A percentile compares a stretch with the other conserved stretches of the same genome.
Evolutionary conservation across 202 grass and related monocot species (phyloP).

Genomic region (Miscanthus sacchariflorus): DNA sequence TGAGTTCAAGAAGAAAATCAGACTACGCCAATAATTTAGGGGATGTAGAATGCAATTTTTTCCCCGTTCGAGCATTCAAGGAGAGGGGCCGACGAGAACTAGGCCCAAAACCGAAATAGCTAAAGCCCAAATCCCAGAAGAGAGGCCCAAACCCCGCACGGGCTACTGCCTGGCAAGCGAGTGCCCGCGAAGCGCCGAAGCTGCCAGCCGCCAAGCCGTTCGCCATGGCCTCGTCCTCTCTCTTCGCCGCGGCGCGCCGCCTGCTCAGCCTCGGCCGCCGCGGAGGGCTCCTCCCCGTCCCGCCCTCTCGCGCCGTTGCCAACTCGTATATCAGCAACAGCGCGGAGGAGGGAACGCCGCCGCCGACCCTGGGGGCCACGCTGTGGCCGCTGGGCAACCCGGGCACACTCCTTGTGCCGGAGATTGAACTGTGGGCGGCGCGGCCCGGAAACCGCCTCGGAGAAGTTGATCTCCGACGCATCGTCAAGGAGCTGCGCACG

Average conservation of each 20-base stretch:
- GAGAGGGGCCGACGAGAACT: not conserved
- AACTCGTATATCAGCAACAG: slow-evolving; percentile 25
- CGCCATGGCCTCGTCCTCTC: slow-evolving; percentile 39
- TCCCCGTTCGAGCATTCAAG: too few relatives aligned
- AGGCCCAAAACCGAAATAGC: not conserved
- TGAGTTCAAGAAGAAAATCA: too few relatives aligned
- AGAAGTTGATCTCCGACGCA: slow-evolving; percentile 52
- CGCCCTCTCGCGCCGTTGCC: not conserved
- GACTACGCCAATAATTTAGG: too few relatives aligned
- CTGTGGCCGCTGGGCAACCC: slow-evolving; percentile 77
- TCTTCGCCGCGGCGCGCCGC: slow-evolving; percentile 50
- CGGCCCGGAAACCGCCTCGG: slow-evolving; percentile 54
- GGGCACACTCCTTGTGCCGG: slow-evolving; percentile 62
- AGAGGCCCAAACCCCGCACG: not conserved
- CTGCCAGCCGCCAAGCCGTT: not conserved
- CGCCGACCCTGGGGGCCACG: slow-evolving; percentile 55
- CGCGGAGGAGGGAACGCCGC: not conserved
- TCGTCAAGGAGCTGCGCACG: slow-evolving; percentile 68
- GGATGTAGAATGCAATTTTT: too few relatives aligned
- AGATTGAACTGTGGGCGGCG: slow-evolving; percentile 72
- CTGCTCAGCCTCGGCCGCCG: slow-evolving; percentile 46
- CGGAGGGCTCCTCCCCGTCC: not conserved
- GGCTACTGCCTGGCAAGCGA: not conserved
- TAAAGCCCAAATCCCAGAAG: not conserved
- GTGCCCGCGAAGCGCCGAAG: too few relatives aligned